Percentiles rank a stretch among this genome's conserved stretches.
These are phyloP conservation scores for Pestalotiopsis sp. DNA, from an alignment of 2,329 filamentous ascomycete genomes.

Conservation along the genomic window DNA sequence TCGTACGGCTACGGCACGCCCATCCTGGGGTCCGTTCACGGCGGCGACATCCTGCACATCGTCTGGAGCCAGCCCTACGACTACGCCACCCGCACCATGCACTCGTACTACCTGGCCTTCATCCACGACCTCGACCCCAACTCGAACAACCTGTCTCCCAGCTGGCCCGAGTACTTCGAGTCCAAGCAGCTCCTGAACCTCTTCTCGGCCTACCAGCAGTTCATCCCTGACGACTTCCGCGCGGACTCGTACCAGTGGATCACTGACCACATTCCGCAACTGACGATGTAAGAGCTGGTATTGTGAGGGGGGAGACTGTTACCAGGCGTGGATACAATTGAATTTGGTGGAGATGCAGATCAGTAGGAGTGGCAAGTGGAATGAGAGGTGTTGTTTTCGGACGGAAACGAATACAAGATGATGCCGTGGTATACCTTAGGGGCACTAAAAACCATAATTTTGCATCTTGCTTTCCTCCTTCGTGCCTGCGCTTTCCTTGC, in stretches of 20 bases:
- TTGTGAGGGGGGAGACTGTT: no score
- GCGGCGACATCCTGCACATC: conserved; percentile 58
- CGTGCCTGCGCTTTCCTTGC: not conserved
- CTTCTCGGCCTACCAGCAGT: not conserved
- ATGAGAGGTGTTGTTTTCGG: no score
- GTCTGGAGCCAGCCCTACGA: conserved; percentile 66
- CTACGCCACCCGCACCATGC: conserved; percentile 43
- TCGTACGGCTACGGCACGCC: conserved; percentile 72
- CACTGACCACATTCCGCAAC: not conserved
- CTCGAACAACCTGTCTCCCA: not conserved
- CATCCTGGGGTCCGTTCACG: conserved; percentile 75
- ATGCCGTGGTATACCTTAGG: no score
- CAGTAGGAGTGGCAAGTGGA: no score
- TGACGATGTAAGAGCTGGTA: not conserved
- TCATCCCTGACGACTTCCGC: not conserved
- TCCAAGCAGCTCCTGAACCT: not conserved
- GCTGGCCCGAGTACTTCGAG: not conserved
- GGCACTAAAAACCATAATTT: not conserved
- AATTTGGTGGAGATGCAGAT: no score
- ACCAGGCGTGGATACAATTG: no score
- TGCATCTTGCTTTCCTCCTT: not conserved
- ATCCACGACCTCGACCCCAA: conserved; percentile 5
- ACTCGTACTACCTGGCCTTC: not conserved
- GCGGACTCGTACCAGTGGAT: not conserved
- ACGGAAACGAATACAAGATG: no score